Evolutionary conservation across 495 filamentous ascomycete species (phyloP).

Genomic region (Xylaria cubensis): DNA sequence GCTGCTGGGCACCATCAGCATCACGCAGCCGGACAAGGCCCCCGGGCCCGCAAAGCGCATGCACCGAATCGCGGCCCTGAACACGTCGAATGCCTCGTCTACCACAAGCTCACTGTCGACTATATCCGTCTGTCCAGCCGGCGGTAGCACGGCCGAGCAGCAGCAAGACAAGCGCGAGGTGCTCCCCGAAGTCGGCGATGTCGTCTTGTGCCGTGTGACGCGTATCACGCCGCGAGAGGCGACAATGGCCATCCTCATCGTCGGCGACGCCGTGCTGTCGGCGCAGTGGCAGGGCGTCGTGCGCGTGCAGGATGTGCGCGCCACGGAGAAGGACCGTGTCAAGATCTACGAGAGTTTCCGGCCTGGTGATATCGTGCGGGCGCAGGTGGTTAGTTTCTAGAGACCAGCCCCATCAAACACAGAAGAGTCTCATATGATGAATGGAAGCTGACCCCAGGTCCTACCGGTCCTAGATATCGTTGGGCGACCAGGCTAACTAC

Average conservation of each 20-base stretch:
- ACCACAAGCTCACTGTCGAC: constrained; percentile 43
- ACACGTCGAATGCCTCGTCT: constrained; percentile 29
- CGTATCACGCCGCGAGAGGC: constrained; percentile 84
- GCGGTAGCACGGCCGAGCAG: constrained; percentile 52
- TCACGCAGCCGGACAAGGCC: constrained; percentile 55
- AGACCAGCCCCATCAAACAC: neutral
- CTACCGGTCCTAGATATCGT: constrained; percentile 64
- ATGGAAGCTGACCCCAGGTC: neutral
- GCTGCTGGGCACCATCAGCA: constrained; percentile 65
- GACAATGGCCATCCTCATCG: constrained; percentile 79
- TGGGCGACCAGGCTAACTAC: constrained; percentile 93
- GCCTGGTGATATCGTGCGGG: constrained; percentile 91
- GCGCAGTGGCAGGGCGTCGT: constrained; percentile 67
- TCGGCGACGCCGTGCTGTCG: constrained; percentile 68
- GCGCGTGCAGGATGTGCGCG: constrained; percentile 87
- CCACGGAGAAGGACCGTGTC: constrained; percentile 94
- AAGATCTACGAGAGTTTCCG: constrained; percentile 90
- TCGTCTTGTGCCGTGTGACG: constrained; percentile 83
- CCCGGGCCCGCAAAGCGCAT: constrained; percentile 63
- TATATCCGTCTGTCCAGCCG: constrained; percentile 46
- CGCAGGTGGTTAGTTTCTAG: constrained; percentile 71
- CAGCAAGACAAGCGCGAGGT: constrained; percentile 75
- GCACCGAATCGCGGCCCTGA: constrained; percentile 55
- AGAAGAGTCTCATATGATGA: neutral
- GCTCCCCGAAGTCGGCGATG: constrained; percentile 78